Percentiles rank a stretch among this genome's conserved stretches.
These are phyloP conservation scores for Colletotrichum trifolii DNA, from an alignment of 2,329 filamentous ascomycete genomes.

Conservation along the genomic window DNA sequence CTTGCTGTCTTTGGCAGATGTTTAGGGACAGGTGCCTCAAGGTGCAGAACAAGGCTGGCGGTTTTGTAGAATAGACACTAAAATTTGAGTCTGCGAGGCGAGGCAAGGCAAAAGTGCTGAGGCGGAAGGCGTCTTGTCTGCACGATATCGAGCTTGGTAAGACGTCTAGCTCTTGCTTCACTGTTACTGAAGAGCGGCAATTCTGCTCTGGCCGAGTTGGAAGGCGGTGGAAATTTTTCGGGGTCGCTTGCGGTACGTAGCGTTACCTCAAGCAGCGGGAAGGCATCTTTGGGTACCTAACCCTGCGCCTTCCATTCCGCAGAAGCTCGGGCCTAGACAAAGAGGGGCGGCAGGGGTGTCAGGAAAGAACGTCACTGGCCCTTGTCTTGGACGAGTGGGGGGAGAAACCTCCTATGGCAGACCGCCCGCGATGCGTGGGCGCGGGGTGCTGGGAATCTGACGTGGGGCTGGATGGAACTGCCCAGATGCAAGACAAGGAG, in stretches of 20 bases:
- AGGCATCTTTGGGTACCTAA: neutral
- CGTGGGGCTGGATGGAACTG: constrained; percentile 34
- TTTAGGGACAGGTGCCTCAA: too few relatives aligned
- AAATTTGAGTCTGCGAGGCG: too few relatives aligned
- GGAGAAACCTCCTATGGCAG: constrained; percentile 16
- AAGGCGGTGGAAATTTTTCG: constrained; percentile 35
- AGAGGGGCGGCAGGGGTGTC: constrained; percentile 16
- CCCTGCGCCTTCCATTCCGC: constrained; percentile 14
- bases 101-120: too few relatives aligned
- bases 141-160: neutral
- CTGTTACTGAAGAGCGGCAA: neutral
- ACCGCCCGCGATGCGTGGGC: constrained; percentile 16
- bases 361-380: constrained; percentile 14
- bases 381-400: constrained; percentile 19
- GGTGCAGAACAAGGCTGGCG: constrained; percentile 2
- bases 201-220: constrained; percentile 21
- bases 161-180: constrained; percentile 20
- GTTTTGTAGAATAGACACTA: too few relatives aligned
- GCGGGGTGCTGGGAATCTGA: constrained; percentile 33
- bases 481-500: constrained; percentile 36
- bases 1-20: too few relatives aligned
- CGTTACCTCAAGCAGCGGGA: neutral
- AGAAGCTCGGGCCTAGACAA: constrained; percentile 16
- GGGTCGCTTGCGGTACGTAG: constrained; percentile 29
- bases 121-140: constrained; percentile 13